Conservation (phyloP, 306 rosid species). For the Medicago ruthenica region DNA sequence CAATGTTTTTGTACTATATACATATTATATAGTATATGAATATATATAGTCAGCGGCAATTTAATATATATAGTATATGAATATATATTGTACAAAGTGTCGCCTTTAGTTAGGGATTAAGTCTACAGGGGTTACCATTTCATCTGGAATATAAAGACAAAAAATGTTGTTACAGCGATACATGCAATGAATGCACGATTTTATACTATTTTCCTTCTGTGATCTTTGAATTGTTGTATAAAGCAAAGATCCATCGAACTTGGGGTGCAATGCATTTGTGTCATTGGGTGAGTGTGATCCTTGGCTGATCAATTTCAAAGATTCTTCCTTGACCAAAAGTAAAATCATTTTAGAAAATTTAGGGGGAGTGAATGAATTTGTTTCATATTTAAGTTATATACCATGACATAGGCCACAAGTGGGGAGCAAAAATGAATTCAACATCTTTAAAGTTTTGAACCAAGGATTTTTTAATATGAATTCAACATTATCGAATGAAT, state of each 20-base stretch:
- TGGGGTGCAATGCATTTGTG: conserved; percentile 41
- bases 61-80: background rate
- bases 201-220: conserved; percentile 18
- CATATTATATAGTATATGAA: too few relatives aligned
- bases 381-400: background rate
- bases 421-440: background rate
- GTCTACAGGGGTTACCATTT: conserved; percentile 36
- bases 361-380: background rate
- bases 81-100: conserved; percentile 15
- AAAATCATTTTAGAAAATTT: background rate
- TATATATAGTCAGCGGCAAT: background rate
- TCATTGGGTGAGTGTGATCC: conserved; percentile 8
- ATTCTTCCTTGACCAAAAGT: conserved; percentile 38
- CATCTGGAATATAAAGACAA: conserved; percentile 34
- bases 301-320: conserved; percentile 36
- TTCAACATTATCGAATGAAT: background rate
- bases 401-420: background rate
- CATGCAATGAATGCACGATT: conserved; percentile 44
- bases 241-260: conserved; percentile 35
- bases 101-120: conserved; percentile 35
- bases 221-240: conserved; percentile 4
- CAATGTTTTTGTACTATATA: conserved; percentile 3
- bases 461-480: background rate
- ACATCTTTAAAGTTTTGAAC: background rate
- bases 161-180: conserved; percentile 20